Base-by-base conservation (phyloP, 2,329 filamentous ascomycete species). In the Colletotrichum filicis region DNA sequence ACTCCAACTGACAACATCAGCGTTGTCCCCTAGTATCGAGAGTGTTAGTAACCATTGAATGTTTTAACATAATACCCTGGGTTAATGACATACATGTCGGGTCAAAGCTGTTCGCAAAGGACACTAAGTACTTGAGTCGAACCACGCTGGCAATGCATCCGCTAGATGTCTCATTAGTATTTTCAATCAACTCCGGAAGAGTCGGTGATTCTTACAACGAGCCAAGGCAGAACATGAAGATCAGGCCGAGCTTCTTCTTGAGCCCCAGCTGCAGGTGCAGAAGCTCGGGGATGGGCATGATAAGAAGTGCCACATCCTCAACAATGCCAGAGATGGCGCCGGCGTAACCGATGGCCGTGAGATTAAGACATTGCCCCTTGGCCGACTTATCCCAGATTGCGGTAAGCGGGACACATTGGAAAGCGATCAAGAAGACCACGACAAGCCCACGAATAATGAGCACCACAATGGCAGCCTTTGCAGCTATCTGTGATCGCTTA, bases 1-100 rank as follows among this genome's bases (percentile, higher is more conserved):
- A 8, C 78, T 80, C 80, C 80, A 82, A 26, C 79, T 75, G 5
- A 80, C 74, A 1, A 81, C 71, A 35, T 81, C 78, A 32, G 79
- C 77, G 46, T 78, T 78, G 52, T 78, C 74, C 75, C 76, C 79
- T 64, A 32, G 2, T 6, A 42, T 42, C 16, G 32, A 37, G n/a
- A 16, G n/a, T 11, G 52, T 53, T 24, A 64, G 61, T 28, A 19
- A 32, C 12, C 11, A n/a, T 16, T 4, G 22, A 24, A 7, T 24
- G 6, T 26, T 14, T 14, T 11, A 5, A 19, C 12, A 28, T 19
- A 26, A 8, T n/a, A 3, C 5, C 2, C 1, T 24, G 4, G 37
- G 37, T 14, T 19, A 7, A 14, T 42, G 1, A 71, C 70, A 55
- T 35, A 74, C 73, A 74, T 1, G 73, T 74, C 3, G 73, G 28